These are phyloP conservation scores for Stemphylium lycopersici DNA, from an alignment of 2,329 filamentous ascomycete genomes.

Conservation along the genomic window DNA sequence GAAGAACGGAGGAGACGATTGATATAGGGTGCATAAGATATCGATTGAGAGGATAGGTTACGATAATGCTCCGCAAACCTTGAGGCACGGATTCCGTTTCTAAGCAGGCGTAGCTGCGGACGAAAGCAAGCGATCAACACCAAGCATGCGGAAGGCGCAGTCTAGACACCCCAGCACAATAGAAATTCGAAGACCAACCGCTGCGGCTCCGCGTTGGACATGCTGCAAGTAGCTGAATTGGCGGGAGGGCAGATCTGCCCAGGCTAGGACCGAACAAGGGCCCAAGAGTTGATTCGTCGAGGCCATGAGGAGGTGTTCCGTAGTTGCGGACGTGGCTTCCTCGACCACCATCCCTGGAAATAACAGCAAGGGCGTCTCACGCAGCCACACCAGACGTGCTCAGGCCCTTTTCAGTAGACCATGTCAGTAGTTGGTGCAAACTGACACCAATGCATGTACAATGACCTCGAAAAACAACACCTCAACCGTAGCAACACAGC, in stretches of 20 bases:
- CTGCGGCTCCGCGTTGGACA: conserved; percentile 32
- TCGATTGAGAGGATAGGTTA: conserved; percentile 8
- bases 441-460: neutral
- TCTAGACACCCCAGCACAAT: conserved; percentile 14
- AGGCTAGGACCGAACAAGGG: conserved; percentile 10
- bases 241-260: conserved; percentile 17
- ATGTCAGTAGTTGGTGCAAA: neutral
- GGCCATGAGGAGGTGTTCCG: conserved; percentile 17
- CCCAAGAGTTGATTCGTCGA: conserved; percentile 12
- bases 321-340: conserved; percentile 21
- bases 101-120: conserved; percentile 27
- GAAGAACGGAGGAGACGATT: conserved; percentile 10
- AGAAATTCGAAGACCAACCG: conserved; percentile 22
- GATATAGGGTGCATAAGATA: conserved; percentile 7
- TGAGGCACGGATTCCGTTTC: conserved; percentile 19
- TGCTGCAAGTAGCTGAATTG: conserved; percentile 21
- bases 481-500: neutral
- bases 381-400: neutral
- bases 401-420: neutral
- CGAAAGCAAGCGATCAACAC: conserved; percentile 33
- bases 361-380: conserved; percentile 2
- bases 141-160: conserved; percentile 19
- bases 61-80: conserved; percentile 19
- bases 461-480: neutral
- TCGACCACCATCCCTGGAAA: neutral